Base-by-base conservation (phyloP, 2,329 filamentous ascomycete species). In the Metarhizium rileyi region DNA sequence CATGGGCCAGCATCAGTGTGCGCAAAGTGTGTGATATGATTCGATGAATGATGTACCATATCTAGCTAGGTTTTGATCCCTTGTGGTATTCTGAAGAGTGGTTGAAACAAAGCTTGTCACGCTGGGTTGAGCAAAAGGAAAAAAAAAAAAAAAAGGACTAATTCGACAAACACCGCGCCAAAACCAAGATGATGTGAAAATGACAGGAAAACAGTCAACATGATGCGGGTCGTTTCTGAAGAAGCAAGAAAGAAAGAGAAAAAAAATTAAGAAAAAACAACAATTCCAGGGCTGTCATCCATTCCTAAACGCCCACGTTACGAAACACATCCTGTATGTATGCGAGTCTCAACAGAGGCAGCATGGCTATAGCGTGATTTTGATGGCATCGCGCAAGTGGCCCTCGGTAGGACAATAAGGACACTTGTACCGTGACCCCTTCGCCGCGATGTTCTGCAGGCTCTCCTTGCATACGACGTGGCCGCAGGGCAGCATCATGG, bases 401-500 rank as follows among this genome's bases (percentile, higher is more conserved):
- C 88, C 89, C 67, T 97, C 91, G 27, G 72, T 81, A 0, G 93
- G 93, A 63, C 93, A 98, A 64, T 98, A 98, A 0, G 93, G 93
- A 61, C 93, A 98, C 67, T 98, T 98, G 75, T 94, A 94, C 52
- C 85, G 74, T 40, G 73, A 78, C 0, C 85, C 84, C 68, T 94
- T 95, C 49, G 83, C 83, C 50, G 83, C 83, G 40, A 97, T 75
- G 61, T 83, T 83, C 52, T 86, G 80, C 46, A 98, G 70, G 30
- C 85, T 90, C 61, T 96, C 90, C 55, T 83, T 79, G 18, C 90
- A 90, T 52, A 98, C 84, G 47, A 96, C 91, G 69, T 98, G 93
- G 5, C 93, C 91, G 62, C 93, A 98, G 0, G 88, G 87, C 62
- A 98, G 83, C 80, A 96, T 93, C 86, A 97, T 94, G 2, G 93